These are phyloP conservation scores for Lachnellula subtilissima DNA, from an alignment of 2,329 filamentous ascomycete species.

Conservation along the genomic window DNA sequence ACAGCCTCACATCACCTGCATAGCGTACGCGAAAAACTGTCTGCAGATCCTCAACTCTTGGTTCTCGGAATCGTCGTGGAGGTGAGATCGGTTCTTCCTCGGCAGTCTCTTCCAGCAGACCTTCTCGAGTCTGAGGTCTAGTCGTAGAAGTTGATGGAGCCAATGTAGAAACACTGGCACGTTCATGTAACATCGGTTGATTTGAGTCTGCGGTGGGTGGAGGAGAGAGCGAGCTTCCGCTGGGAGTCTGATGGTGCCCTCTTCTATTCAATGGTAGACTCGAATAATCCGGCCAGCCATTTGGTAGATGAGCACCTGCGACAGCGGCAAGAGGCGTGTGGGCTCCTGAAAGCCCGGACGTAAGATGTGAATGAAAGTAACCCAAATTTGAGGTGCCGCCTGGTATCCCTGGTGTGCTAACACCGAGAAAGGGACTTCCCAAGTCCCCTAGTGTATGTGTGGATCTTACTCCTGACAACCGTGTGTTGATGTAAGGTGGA, in stretches of 20 bases:
- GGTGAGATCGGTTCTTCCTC: slow-evolving; percentile 33
- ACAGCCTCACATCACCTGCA: slow-evolving; percentile 78
- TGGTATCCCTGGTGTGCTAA: slow-evolving; percentile 58
- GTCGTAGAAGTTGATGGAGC: slow-evolving; percentile 51
- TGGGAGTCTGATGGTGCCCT: slow-evolving; percentile 28
- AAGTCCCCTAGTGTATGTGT: slow-evolving; percentile 38
- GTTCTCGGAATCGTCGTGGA: slow-evolving; percentile 60
- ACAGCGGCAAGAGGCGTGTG: slow-evolving; percentile 77
- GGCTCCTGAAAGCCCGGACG: slow-evolving; percentile 65
- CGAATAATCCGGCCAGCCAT: slow-evolving; percentile 41
- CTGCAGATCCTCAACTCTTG: slow-evolving; percentile 80
- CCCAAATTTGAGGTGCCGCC: slow-evolving; percentile 72
- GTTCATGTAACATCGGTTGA: slow-evolving; percentile 44
- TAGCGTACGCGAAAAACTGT: slow-evolving; percentile 90
- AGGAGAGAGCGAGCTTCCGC: slow-evolving; percentile 28
- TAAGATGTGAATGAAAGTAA: slow-evolving; percentile 77
- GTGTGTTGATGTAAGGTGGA: slow-evolving; percentile 39
- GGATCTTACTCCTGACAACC: slow-evolving; percentile 30
- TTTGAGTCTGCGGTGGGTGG: slow-evolving; percentile 38
- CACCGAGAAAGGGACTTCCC: slow-evolving; percentile 53
- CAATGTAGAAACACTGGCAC: slow-evolving; percentile 58
- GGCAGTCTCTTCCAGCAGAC: slow-evolving; percentile 28
- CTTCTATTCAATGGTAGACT: slow-evolving; percentile 16
- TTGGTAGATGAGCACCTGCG: slow-evolving; percentile 62
- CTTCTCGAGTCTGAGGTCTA: slow-evolving; percentile 54